Conservation (phyloP, 1,284 basidiomycete species). For the Microbotryum silenes-acaulis region DNA sequence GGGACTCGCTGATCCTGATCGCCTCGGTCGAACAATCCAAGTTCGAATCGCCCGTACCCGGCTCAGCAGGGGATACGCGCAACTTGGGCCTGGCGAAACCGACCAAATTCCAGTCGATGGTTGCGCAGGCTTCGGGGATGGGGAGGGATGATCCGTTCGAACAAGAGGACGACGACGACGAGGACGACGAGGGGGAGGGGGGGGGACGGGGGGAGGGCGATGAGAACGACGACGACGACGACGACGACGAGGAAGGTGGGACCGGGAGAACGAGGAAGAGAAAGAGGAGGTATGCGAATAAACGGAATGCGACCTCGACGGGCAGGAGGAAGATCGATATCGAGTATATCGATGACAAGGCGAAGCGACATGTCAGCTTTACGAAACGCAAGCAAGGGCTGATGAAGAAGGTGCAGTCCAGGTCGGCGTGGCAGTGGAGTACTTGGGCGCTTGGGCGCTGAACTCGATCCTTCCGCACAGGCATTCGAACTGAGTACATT, state of each 20-base stretch:
- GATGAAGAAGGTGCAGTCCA: conserved; percentile 86
- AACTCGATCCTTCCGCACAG: conserved; percentile 44
- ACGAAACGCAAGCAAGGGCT: conserved; percentile 99
- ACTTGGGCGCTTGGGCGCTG: neutral
- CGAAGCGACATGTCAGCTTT: conserved; percentile 88
- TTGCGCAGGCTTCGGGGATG: too few relatives aligned
- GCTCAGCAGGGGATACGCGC: too few relatives aligned
- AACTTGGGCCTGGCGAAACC: too few relatives aligned
- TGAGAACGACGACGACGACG: neutral
- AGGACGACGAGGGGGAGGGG: conserved; percentile 2
- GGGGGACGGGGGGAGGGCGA: neutral
- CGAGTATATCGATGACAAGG: conserved; percentile 65
- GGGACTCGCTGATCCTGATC: too few relatives aligned
- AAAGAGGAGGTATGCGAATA: conserved; percentile 21
- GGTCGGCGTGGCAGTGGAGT: neutral
- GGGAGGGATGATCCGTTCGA: neutral
- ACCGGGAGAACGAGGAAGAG: neutral
- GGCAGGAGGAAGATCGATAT: conserved; percentile 98
- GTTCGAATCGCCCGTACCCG: too few relatives aligned
- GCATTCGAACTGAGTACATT: conserved; percentile 96
- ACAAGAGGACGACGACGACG: conserved; percentile 7
- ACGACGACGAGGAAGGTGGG: neutral
- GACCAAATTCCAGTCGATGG: too few relatives aligned
- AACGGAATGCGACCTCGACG: conserved; percentile 26
- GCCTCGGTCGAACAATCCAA: too few relatives aligned